These are phyloP conservation scores for Musa troglodytarum DNA, from an alignment of 176 grass and related monocot genomes.

Conservation along the genomic window DNA sequence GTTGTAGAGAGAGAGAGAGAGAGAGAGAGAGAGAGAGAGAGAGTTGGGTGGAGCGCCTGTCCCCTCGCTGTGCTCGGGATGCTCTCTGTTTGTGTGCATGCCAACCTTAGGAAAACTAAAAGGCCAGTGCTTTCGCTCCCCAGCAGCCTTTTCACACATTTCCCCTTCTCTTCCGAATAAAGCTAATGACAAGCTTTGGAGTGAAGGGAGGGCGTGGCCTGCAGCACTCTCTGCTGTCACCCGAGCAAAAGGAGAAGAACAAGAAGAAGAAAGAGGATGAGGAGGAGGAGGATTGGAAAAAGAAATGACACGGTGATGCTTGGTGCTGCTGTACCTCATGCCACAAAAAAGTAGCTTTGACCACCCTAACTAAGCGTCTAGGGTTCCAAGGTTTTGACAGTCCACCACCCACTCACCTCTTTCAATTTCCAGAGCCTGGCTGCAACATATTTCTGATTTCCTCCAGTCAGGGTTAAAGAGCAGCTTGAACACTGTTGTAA, in stretches of 20 bases:
- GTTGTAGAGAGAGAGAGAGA: background rate
- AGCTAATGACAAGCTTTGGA: constrained; percentile 90
- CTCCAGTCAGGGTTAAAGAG: too few relatives aligned
- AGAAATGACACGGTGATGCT: constrained; percentile 18
- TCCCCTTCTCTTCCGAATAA: constrained; percentile 44
- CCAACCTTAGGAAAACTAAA: constrained; percentile 67
- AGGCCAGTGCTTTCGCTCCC: constrained; percentile 28
- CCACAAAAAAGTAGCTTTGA: constrained; percentile 39
- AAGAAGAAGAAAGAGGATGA: too few relatives aligned
- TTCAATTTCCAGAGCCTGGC: background rate
- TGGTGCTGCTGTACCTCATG: constrained; percentile 32
- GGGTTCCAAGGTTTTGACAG: constrained; percentile 5
- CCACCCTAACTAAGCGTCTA: constrained; percentile 7
- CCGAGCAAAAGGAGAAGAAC: background rate
- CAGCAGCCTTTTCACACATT: constrained; percentile 23
- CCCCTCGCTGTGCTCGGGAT: background rate
- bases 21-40: background rate
- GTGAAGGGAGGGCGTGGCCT: constrained; percentile 71
- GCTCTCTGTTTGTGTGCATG: constrained; percentile 37
- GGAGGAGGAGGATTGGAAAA: background rate
- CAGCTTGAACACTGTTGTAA: too few relatives aligned
- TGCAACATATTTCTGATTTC: too few relatives aligned
- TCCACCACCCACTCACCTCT: background rate
- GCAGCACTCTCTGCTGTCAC: constrained; percentile 16
- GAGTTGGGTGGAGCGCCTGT: background rate